phyloP scores from a whole-genome alignment of 306 rosid species.

The Ziziphus jujuba region DNA sequence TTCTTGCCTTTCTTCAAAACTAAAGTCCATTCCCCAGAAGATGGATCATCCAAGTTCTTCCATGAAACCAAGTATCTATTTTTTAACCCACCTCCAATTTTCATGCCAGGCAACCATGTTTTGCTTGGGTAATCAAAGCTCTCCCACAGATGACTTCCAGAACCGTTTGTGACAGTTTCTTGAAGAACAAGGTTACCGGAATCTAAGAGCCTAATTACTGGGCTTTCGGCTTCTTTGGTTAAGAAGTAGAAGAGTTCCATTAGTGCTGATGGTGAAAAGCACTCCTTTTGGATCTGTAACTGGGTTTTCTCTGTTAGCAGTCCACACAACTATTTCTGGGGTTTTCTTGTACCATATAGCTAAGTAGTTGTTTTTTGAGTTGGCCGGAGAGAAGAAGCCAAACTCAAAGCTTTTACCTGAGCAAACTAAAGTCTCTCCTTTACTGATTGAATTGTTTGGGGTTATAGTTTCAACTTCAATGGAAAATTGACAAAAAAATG shows the following conservation, averaged over 20 bases:
- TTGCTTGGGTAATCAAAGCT: slow-evolving; percentile 31
- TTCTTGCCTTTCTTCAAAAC: neutral
- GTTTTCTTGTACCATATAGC: slow-evolving; percentile 21
- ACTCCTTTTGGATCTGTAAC: slow-evolving; percentile 8
- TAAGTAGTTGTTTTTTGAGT: neutral
- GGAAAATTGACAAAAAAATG: too few relatives aligned
- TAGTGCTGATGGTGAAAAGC: slow-evolving; percentile 17
- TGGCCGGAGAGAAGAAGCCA: slow-evolving; percentile 18
- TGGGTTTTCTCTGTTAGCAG: slow-evolving; percentile 25
- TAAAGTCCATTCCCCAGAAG: slow-evolving; percentile 3
- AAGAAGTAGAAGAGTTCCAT: slow-evolving; percentile 39
- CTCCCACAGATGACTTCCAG: slow-evolving; percentile 29
- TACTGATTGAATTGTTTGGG: neutral
- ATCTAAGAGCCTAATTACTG: slow-evolving; percentile 31
- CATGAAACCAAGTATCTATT: slow-evolving; percentile 17
- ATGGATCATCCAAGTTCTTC: slow-evolving; percentile 23
- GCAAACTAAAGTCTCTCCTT: neutral
- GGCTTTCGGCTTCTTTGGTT: neutral
- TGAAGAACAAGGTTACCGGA: slow-evolving; percentile 39
- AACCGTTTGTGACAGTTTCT: slow-evolving; percentile 4
- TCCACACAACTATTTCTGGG: slow-evolving; percentile 14
- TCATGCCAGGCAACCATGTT: slow-evolving; percentile 16
- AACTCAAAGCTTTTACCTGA: slow-evolving; percentile 2
- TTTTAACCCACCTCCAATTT: slow-evolving; percentile 14
- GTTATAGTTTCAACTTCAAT: neutral